phyloP scores from a whole-genome alignment of 2,329 filamentous ascomycete species.

The Delphinella strobiligena region DNA sequence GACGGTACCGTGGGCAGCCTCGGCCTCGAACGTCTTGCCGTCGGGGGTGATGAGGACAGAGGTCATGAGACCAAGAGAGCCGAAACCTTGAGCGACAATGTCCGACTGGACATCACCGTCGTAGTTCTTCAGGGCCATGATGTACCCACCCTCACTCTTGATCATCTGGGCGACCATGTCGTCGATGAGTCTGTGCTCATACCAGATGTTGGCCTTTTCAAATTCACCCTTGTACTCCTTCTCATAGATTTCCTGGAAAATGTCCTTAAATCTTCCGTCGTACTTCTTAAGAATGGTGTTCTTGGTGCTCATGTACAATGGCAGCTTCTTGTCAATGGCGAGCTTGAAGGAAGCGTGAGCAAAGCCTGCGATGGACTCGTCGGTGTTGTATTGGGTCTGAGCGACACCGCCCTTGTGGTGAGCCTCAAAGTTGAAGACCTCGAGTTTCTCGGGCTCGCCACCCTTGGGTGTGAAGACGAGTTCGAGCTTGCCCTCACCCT shows the following conservation, averaged over 20 bases:
- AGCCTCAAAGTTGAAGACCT: constrained; percentile 81
- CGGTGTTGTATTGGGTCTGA: constrained; percentile 96
- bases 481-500: constrained; percentile 74
- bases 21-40: constrained; percentile 92
- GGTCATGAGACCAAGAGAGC: constrained; percentile 96
- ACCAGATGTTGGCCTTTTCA: constrained; percentile 90
- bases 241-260: constrained; percentile 96
- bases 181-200: constrained; percentile 97
- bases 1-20: constrained; percentile 95
- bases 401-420: constrained; percentile 63
- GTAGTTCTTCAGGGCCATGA: constrained; percentile 99
- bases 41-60: constrained; percentile 94
- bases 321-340: constrained; percentile 71
- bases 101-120: constrained; percentile 98
- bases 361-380: constrained; percentile 88
- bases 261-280: constrained; percentile 97
- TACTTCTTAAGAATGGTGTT: constrained; percentile 99
- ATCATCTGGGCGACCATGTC: constrained; percentile 99
- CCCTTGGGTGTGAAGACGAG: constrained; percentile 87
- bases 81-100: constrained; percentile 95
- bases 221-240: constrained; percentile 76
- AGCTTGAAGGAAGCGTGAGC: constrained; percentile 96
- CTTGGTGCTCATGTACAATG: constrained; percentile 99
- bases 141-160: constrained; percentile 91
- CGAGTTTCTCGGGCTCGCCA: constrained; percentile 69